These are phyloP conservation scores for Carpinus fangiana DNA, from an alignment of 306 rosid genomes.

Conservation along the genomic window DNA sequence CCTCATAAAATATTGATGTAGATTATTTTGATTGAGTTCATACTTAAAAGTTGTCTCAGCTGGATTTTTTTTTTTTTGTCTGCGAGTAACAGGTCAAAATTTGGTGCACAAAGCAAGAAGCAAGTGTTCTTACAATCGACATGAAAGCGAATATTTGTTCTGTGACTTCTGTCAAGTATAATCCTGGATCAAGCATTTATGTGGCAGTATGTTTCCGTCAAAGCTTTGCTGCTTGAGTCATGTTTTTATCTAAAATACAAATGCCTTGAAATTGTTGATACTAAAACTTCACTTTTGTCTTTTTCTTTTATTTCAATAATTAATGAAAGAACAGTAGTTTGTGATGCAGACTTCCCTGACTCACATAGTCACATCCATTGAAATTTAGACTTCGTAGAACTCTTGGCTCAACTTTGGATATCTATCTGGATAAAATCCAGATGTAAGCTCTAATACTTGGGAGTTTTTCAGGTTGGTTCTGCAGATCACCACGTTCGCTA, in stretches of 20 bases:
- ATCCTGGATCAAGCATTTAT: conserved; percentile 87
- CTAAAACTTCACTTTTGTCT: neutral
- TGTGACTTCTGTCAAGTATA: conserved; percentile 57
- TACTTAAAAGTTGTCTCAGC: neutral
- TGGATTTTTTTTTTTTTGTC: conserved; percentile 24
- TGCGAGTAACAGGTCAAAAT: conserved; percentile 69
- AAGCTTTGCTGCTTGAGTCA: conserved; percentile 22
- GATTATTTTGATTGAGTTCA: neutral
- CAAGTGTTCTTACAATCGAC: conserved; percentile 86
- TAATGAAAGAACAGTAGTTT: neutral
- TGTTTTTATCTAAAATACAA: neutral
- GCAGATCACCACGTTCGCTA: conserved; percentile 94
- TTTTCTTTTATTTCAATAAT: neutral
- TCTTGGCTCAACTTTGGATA: neutral
- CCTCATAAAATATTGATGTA: neutral
- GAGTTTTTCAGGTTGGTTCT: conserved; percentile 76
- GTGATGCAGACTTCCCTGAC: neutral
- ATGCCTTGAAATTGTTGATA: neutral
- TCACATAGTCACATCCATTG: neutral
- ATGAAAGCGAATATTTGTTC: conserved; percentile 97
- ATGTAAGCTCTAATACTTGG: neutral
- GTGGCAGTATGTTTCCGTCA: conserved; percentile 72
- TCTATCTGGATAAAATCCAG: neutral
- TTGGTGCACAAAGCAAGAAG: conserved; percentile 95
- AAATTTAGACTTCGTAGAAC: neutral